phyloP scores from a whole-genome alignment of 805 yeast genomes.

The Kuraishia ogatae region DNA sequence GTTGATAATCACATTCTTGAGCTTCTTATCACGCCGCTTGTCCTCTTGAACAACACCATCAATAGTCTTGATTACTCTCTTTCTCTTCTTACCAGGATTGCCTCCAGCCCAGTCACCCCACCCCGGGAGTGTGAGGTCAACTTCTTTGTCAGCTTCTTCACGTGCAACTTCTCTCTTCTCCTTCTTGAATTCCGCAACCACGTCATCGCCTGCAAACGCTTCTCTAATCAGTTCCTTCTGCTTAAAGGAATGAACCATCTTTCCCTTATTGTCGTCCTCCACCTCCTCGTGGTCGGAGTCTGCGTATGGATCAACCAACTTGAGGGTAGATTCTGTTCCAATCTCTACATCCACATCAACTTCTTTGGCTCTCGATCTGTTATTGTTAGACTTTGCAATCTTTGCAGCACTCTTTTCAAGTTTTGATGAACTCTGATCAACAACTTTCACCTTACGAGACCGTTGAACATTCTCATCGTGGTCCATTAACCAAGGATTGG shows the following conservation, averaged over 20 bases:
- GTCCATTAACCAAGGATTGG: constrained; percentile 44
- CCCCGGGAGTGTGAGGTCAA: constrained; percentile 85
- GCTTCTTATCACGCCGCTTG: constrained; percentile 68
- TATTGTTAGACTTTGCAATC: constrained; percentile 27
- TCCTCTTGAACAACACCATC: constrained; percentile 69
- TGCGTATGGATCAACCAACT: constrained; percentile 37
- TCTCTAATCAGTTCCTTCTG: constrained; percentile 78
- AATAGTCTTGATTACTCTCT: constrained; percentile 59
- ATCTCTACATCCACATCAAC: constrained; percentile 30
- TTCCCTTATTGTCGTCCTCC: constrained; percentile 30
- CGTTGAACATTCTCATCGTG: constrained; percentile 23
- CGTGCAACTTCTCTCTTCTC: constrained; percentile 62
- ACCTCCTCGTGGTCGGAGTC: constrained; percentile 33
- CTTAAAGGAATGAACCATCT: constrained; percentile 40
- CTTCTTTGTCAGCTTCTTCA: constrained; percentile 83
- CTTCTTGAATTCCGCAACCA: constrained; percentile 65
- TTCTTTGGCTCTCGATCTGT: constrained; percentile 21
- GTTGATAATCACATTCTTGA: constrained; percentile 80
- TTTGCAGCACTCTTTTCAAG: constrained; percentile 38
- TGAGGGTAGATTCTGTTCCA: constrained; percentile 46
- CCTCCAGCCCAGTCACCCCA: constrained; percentile 98
- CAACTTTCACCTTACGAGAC: constrained; percentile 35
- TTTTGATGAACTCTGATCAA: constrained; percentile 42
- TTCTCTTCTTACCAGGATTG: constrained; percentile 35
- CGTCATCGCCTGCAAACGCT: constrained; percentile 98